Base-by-base conservation (phyloP, 2,329 filamentous ascomycete species). In the Epichloe glyceriae region DNA sequence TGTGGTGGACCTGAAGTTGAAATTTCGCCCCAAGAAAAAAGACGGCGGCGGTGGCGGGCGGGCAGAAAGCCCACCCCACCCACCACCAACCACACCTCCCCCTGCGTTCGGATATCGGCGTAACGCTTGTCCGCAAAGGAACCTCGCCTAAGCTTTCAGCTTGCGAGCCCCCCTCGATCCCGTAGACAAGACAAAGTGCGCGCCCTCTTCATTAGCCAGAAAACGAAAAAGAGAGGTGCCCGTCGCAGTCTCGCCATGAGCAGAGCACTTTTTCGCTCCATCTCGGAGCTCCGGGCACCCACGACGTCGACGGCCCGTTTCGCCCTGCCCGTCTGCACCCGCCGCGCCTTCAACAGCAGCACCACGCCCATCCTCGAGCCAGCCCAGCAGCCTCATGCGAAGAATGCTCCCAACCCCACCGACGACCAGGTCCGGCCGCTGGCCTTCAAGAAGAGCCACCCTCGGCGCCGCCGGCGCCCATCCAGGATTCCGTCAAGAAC, bases 201-300 rank as follows among this genome's bases (percentile, higher is more conserved):
- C 35, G 37, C 33, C 17, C n/a, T 34, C 19, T 6, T 10, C 19
- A 15, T 5, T 3, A 38, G 19, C 40, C 8, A 15, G 10, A 42
- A 19, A 43, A 20, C 17, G 26, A 33, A n/a, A n/a, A n/a, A 35
- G 34, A 46, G 34, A 46, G 47, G 19, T 17, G 46, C 47, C 42
- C 37, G 8, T 17, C 40, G 19, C 59, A 51, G 56, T 61, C 55
- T 49, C 50, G 61, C 43, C 45, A 79, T 80, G 76, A 79, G 75
- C 64, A 74, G 79, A 63, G 73, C 78, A 56, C 68, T 86, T 55
- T 72, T 83, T 58, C 77, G 79, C 71, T 82, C 80, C 67, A 68
- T 80, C 45, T 65, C 81, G 67, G 80, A 83, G 72, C 73, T 82
- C 49, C 73, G 76, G 58, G 67, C 70, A 50, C 66, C 73, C 47